phyloP scores from a whole-genome alignment of 1,284 basidiomycete species.

The Heimioporus retisporus region DNA sequence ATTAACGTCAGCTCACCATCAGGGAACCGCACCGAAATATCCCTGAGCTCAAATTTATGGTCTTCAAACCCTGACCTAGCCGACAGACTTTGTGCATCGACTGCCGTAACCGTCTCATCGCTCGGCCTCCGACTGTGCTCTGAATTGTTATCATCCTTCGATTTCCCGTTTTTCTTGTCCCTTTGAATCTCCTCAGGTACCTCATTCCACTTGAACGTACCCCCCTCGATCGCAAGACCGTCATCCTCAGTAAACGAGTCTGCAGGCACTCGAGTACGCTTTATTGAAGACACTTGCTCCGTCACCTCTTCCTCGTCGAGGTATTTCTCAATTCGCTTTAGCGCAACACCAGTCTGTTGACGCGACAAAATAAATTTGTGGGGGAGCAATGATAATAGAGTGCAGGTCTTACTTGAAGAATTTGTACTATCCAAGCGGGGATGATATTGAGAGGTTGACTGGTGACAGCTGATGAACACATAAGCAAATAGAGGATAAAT shows the following conservation, averaged over 20 bases:
- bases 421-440: constrained; percentile 69
- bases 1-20: constrained; percentile 65
- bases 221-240: constrained; percentile 65
- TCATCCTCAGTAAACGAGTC: constrained; percentile 37
- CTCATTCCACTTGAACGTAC: constrained; percentile 71
- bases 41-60: constrained; percentile 64
- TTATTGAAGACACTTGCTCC: constrained; percentile 75
- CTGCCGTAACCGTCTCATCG: constrained; percentile 17
- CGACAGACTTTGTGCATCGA: constrained; percentile 27
- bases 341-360: constrained; percentile 72
- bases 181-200: constrained; percentile 37
- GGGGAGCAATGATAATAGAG: rapidly evolving
- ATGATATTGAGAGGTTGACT: constrained; percentile 77
- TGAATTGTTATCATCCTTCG: background rate
- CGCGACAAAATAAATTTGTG: background rate
- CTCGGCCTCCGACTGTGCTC: constrained; percentile 7
- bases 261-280: constrained; percentile 43
- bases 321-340: constrained; percentile 86
- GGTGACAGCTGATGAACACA: constrained; percentile 7
- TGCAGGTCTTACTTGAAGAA: constrained; percentile 34
- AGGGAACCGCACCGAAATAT: constrained; percentile 70
- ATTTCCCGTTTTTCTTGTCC: constrained; percentile 23
- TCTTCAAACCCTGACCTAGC: constrained; percentile 35
- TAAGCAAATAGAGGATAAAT: background rate
- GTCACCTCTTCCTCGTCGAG: constrained; percentile 87